Evolutionary conservation across 2,329 filamentous ascomycete genomes (phyloP).

Genomic region (Epichloe aotearoae): DNA sequence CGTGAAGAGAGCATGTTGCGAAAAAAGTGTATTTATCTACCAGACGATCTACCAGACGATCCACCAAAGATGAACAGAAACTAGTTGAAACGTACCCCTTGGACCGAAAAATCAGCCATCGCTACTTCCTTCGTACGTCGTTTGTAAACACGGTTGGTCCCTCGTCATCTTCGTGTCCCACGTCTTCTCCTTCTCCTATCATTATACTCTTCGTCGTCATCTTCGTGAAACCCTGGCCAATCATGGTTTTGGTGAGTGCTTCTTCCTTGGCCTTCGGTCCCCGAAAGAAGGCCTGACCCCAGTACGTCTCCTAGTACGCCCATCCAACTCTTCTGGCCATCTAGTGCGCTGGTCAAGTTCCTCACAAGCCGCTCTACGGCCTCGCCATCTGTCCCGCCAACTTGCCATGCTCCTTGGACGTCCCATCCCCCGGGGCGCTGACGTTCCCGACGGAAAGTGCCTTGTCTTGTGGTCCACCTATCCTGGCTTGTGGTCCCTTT

Average conservation of each 20-base stretch:
- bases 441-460: conserved; percentile 28
- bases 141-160: too few relatives aligned
- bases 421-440: conserved; percentile 22
- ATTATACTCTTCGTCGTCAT: conserved; percentile 9
- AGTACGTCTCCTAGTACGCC: conserved; percentile 18
- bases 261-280: conserved; percentile 4
- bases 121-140: too few relatives aligned
- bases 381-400: conserved; percentile 29
- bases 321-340: conserved; percentile 19
- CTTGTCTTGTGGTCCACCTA: conserved; percentile 24
- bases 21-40: too few relatives aligned
- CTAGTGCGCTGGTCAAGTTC: conserved; percentile 16
- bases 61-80: too few relatives aligned
- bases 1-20: too few relatives aligned
- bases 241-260: not conserved
- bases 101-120: too few relatives aligned
- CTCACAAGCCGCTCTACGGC: conserved; percentile 23
- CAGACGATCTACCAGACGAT: too few relatives aligned
- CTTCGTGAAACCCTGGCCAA: conserved; percentile 6
- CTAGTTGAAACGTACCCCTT: too few relatives aligned
- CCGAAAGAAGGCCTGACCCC: conserved; percentile 10
- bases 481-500: conserved; percentile 7
- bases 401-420: conserved; percentile 30
- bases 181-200: not conserved
- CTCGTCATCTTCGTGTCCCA: not conserved